Evolutionary conservation across 768 basidiomycete genomes (phyloP), one percentile per base, ranked within the genome.

Genomic region (Candolleomyces eurysporus): DNA sequence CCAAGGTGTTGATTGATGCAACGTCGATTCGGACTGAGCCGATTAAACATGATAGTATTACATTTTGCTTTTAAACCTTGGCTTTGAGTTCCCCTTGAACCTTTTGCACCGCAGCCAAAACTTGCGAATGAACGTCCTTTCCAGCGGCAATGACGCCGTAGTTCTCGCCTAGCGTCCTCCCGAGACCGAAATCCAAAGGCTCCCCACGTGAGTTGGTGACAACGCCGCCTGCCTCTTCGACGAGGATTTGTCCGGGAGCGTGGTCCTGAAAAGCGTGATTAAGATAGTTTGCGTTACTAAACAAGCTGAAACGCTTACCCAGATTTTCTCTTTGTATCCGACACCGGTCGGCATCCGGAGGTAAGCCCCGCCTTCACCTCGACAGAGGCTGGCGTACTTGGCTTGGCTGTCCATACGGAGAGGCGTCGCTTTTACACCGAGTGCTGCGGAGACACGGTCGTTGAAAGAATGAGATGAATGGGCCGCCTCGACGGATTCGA

Each of bases 351-450:
- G 92, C 82, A 93, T 88, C 8, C 92, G 80, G 48, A 94, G 76
- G 70, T 94, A 96, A 40, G 85, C 84, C 1, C 87, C 88, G 0
- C 94, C 95, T 59, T 96, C 91, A 0, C 96, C 94, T 46, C 96
- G 78, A 5, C 88, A 86, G 14, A 98, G 83, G 68, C 88, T 87
- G 32, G 89, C 86, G 66, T 98, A 98, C 75, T 98, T 99, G 1
- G 95, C 94, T 73, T 98, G 96, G 71, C 90, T 92, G 72, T 98
- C 96, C 95, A 98, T 97, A 19, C 93, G 81, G 16, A 87, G 79
- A 9, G 91, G 87, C 0, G 82, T 71, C 2, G 82, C 76, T 17
- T 86, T 85, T 58, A 97, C 82, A 2, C 82, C 82, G 26, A 98
- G 78, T 5, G 88, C 66, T 36, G 81, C 68, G 0, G 91, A 86